Evolutionary conservation across 2,329 filamentous ascomycete genomes (phyloP).

Genomic region (Didymella lethalis): DNA sequence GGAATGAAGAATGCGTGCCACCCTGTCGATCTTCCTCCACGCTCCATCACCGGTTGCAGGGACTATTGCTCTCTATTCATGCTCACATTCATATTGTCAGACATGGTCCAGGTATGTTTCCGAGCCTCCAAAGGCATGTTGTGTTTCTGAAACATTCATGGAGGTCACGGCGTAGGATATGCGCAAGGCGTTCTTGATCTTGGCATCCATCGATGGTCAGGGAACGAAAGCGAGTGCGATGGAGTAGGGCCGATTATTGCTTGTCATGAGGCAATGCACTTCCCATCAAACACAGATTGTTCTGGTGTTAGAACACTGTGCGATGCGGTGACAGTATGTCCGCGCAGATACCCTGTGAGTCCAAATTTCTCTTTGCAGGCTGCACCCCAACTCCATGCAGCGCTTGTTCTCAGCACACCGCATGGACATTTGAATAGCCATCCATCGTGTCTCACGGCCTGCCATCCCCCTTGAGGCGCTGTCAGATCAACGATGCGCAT

Average conservation of each 20-base stretch:
- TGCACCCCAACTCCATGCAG: neutral
- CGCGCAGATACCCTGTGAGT: neutral
- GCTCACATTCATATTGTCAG: neutral
- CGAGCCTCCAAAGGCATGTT: neutral
- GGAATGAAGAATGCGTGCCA: neutral
- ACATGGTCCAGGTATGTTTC: neutral
- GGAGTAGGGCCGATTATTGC: neutral
- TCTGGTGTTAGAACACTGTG: neutral
- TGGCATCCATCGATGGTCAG: neutral
- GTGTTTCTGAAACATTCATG: neutral
- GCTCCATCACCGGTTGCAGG: neutral
- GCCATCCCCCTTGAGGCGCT: neutral
- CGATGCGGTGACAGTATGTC: neutral
- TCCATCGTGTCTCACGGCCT: neutral
- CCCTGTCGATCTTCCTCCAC: neutral
- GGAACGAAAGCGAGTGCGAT: neutral
- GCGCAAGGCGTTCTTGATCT: neutral
- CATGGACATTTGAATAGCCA: neutral
- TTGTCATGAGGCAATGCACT: neutral
- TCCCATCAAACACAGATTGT: neutral
- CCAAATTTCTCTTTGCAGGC: neutral
- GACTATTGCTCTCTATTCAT: neutral
- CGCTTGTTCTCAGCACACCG: neutral
- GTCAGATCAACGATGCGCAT: neutral
- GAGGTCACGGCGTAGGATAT: neutral